Percentiles rank a stretch among this genome's conserved stretches.
phyloP scores from a whole-genome alignment of 805 yeast species.

The Ogataea naganishii region DNA sequence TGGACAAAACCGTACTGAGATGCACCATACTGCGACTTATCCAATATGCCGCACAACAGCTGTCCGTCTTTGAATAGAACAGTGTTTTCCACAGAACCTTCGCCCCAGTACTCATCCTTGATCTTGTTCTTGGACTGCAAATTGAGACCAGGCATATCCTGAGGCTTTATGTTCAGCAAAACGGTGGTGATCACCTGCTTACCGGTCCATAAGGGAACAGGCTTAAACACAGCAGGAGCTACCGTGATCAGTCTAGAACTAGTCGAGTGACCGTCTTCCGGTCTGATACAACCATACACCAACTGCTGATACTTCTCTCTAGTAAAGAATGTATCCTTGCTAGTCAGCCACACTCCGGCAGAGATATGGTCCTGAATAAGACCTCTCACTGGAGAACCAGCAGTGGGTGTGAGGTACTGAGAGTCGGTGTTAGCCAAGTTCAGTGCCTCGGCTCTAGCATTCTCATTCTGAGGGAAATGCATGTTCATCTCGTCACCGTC shows the following conservation, averaged over 20 bases:
- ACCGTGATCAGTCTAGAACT: constrained; percentile 58
- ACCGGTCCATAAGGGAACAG: constrained; percentile 94
- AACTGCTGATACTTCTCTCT: constrained; percentile 91
- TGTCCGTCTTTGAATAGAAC: constrained; percentile 86
- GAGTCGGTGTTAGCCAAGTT: constrained; percentile 94
- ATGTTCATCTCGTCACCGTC: constrained; percentile 99
- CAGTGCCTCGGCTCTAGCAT: constrained; percentile 93
- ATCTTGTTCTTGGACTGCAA: constrained; percentile 77
- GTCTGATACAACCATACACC: constrained; percentile 87
- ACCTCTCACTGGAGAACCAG: constrained; percentile 98
- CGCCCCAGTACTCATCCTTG: constrained; percentile 93
- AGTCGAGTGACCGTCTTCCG: constrained; percentile 95
- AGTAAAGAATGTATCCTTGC: constrained; percentile 83
- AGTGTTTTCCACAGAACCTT: constrained; percentile 71
- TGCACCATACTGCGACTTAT: constrained; percentile 98
- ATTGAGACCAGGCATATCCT: constrained; percentile 85
- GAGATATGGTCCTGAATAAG: constrained; percentile 97
- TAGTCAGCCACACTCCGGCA: constrained; percentile 98
- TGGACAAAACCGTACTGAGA: constrained; percentile 95
- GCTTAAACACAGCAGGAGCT: constrained; percentile 85
- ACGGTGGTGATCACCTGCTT: constrained; percentile 94
- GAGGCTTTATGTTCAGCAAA: constrained; percentile 78
- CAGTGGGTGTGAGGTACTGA: constrained; percentile 95
- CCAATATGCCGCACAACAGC: constrained; percentile 84
- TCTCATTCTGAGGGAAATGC: constrained; percentile 98